These are phyloP conservation scores for Aspergillus fischeri DNA, from an alignment of 2,329 filamentous ascomycete species.

Conservation along the genomic window DNA sequence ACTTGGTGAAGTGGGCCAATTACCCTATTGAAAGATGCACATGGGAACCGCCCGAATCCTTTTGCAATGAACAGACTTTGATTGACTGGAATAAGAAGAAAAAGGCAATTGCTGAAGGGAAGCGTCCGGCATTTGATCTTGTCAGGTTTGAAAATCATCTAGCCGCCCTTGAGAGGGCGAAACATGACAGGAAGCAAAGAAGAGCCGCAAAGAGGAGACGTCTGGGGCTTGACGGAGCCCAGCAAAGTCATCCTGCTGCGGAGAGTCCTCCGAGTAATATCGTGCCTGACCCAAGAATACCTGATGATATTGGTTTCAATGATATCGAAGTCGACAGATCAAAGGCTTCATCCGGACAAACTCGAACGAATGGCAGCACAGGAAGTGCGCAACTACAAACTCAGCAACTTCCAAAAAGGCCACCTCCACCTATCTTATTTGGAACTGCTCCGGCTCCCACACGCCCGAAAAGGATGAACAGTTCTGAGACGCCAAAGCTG, in stretches of 20 bases:
- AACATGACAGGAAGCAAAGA: constrained; percentile 21
- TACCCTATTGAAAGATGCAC: constrained; percentile 56
- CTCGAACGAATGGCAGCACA: not conserved
- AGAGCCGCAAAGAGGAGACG: constrained; percentile 26
- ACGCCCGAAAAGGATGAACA: constrained; percentile 3
- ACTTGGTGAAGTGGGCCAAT: constrained; percentile 61
- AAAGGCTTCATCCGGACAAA: not conserved
- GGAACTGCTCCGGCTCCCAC: constrained; percentile 4
- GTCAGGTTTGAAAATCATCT: constrained; percentile 25
- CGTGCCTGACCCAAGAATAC: not conserved
- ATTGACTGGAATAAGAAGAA: constrained; percentile 38
- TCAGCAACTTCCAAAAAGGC: not conserved
- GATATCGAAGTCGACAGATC: not conserved
- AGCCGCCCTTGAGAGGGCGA: constrained; percentile 16
- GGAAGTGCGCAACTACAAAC: not conserved
- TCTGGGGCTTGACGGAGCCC: constrained; percentile 10
- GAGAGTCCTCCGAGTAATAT: not conserved
- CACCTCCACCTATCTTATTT: constrained; percentile 14
- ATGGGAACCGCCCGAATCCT: constrained; percentile 48
- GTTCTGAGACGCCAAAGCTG: constrained; percentile 2
- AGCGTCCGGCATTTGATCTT: constrained; percentile 30
- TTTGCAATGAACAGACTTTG: constrained; percentile 37
- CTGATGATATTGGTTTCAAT: not conserved
- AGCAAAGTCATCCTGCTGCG: not conserved
- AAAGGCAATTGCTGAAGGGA: constrained; percentile 26